Base-by-base conservation (phyloP, 495 filamentous ascomycete genomes). In the Neurospora sp. region DNA sequence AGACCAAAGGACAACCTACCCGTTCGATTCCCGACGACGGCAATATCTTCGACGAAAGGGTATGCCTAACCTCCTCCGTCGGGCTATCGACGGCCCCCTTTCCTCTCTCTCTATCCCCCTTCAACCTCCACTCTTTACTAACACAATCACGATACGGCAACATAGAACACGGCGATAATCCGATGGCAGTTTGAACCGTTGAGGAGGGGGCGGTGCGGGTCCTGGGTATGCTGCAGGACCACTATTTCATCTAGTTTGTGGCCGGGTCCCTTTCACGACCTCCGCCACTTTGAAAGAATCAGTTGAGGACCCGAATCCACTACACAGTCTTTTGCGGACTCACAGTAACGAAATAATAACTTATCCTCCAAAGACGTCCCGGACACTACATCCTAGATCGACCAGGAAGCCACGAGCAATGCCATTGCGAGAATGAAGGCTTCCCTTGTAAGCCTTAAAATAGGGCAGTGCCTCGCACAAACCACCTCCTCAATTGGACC, bases 401-500 rank as follows among this genome's bases (percentile, higher is more conserved):
- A 92, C 80, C 1, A 95, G 81, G 71, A 91, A 89, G 1, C 89
- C 91, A 27, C 82, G 82, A 7, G 85, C 85, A 20, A 89, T 70
- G 4, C 82, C 78, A 3, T 85, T 77, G 2, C 76, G 76, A 1
- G 84, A 80, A 73, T 94, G 88, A 3, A 86, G 76, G 18, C 89
- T 89, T 0, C 89, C 86, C 77, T 96, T 90, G 42, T 88, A 88
- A 4, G 85, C 76, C 0, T 84, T 85, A 79, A 88, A 94, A 81
- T 91, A 94, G 0, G 86, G 84, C 2, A 94, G 77, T 2, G 89
- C 84, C 76, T 94, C 92, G 74, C 88, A 91, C 5, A 96, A 77
- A 0, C 85, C 86, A 16, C 89, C 86, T 9, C 93, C 88, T 46
- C 76, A 82, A 78, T 91, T 81, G 39, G 91, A 84, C 89, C 89